Percentiles rank a stretch among this genome's conserved stretches.
phyloP scores from a whole-genome alignment of 2,329 filamentous ascomycete species.

The Epichloe hybrida region DNA sequence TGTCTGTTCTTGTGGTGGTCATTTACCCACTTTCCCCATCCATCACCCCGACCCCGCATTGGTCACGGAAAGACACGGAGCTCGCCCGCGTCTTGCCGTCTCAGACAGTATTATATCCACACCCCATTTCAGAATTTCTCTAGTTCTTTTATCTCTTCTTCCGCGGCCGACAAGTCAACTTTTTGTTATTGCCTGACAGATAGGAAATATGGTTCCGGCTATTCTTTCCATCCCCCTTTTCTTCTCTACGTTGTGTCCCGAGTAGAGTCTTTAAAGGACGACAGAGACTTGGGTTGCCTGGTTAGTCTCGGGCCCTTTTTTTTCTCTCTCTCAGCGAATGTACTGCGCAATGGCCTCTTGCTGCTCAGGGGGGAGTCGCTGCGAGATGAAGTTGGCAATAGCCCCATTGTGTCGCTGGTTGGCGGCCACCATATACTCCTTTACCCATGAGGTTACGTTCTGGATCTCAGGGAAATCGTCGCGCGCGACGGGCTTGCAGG shows the following conservation, averaged over 20 bases:
- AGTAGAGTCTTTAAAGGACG: neutral
- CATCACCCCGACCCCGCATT: too few species aligned
- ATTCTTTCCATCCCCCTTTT: neutral
- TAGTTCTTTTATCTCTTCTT: neutral
- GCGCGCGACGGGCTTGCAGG: conserved; percentile 58
- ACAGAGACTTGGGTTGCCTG: neutral
- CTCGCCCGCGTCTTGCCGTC: neutral
- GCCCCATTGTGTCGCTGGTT: conserved; percentile 60
- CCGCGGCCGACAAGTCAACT: neutral
- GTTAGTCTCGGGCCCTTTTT: neutral
- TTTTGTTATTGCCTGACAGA: neutral
- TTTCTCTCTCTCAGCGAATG: conserved; percentile 24
- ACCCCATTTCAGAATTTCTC: neutral
- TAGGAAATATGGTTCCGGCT: too few species aligned
- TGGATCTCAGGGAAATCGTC: conserved; percentile 82
- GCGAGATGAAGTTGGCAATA: conserved; percentile 56
- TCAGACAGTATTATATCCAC: neutral
- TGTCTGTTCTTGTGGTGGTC: neutral
- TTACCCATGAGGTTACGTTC: conserved; percentile 75
- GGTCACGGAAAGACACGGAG: too few species aligned
- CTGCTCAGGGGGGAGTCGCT: conserved; percentile 55
- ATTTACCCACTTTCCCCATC: too few species aligned
- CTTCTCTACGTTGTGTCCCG: neutral
- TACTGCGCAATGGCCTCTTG: conserved; percentile 39
- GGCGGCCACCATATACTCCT: conserved; percentile 61